phyloP scores from a whole-genome alignment of 164 flowering plant genomes.

The Amborella trichopoda region DNA sequence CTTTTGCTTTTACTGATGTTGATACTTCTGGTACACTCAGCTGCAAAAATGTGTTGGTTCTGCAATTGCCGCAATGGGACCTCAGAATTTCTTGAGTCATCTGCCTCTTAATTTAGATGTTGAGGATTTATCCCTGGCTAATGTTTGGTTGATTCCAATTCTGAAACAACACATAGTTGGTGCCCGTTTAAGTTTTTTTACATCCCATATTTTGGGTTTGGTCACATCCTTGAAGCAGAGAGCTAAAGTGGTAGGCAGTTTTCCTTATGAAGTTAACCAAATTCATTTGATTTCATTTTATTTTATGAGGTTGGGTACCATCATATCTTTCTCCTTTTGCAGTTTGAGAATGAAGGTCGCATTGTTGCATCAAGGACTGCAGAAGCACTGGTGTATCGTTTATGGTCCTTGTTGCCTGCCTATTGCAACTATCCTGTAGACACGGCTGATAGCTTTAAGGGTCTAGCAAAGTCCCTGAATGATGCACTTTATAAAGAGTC shows the following conservation, averaged over 20 bases:
- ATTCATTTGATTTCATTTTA: neutral
- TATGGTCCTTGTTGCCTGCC: slow-evolving; percentile 91
- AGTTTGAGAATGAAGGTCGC: slow-evolving; percentile 69
- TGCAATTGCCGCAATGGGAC: slow-evolving; percentile 86
- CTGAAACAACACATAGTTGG: slow-evolving; percentile 80
- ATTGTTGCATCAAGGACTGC: slow-evolving; percentile 52
- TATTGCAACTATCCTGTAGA: slow-evolving; percentile 93
- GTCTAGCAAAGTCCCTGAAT: slow-evolving; percentile 31
- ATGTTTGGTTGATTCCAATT: slow-evolving; percentile 85
- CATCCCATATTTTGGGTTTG: slow-evolving; percentile 39
- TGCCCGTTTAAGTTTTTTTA: slow-evolving; percentile 58
- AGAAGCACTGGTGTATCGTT: slow-evolving; percentile 55
- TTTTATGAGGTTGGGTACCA: slow-evolving; percentile 3
- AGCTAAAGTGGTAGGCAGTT: slow-evolving; percentile 41
- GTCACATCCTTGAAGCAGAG: slow-evolving; percentile 33
- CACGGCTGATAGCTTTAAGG: slow-evolving; percentile 66
- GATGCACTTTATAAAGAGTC: slow-evolving; percentile 46
- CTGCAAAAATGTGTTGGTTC: slow-evolving; percentile 86
- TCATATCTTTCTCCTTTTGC: slow-evolving; percentile 10
- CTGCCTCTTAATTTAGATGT: slow-evolving; percentile 74
- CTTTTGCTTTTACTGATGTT: neutral
- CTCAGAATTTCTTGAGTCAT: slow-evolving; percentile 53
- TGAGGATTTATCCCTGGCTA: slow-evolving; percentile 47
- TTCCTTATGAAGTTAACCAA: neutral
- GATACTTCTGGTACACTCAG: slow-evolving; percentile 22